phyloP scores from a whole-genome alignment of 2,329 filamentous ascomycete species.

The Fusarium palustre region DNA sequence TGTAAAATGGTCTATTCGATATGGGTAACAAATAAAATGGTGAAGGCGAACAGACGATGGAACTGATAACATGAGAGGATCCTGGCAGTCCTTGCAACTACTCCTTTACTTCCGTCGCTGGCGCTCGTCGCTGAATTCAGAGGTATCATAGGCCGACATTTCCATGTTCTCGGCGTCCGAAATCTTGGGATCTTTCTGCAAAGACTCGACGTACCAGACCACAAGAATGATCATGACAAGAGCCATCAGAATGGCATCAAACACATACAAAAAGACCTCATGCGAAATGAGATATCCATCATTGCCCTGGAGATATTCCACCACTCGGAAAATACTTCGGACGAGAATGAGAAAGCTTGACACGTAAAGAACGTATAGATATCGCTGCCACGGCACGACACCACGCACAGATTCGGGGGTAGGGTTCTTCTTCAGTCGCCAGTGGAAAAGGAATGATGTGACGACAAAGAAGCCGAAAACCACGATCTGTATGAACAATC shows the following conservation, averaged over 20 bases:
- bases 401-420: slow-evolving; percentile 3
- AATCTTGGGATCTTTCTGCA: not conserved
- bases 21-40: not conserved
- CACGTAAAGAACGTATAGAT: slow-evolving; percentile 14
- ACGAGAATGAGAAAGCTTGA: slow-evolving; percentile 20
- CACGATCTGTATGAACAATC: slow-evolving; percentile 6
- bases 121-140: not conserved
- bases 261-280: slow-evolving; percentile 9
- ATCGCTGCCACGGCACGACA: slow-evolving; percentile 1
- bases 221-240: slow-evolving; percentile 8
- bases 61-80: no score
- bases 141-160: not conserved
- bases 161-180: not conserved
- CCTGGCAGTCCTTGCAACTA: not conserved
- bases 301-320: slow-evolving; percentile 13
- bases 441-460: slow-evolving; percentile 14
- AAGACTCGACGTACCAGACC: slow-evolving; percentile 12
- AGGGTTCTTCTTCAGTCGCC: not conserved
- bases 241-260: slow-evolving; percentile 17
- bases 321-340: slow-evolving; percentile 12
- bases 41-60: not conserved
- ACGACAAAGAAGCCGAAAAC: slow-evolving; percentile 20
- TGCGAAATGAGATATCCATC: slow-evolving; percentile 12
- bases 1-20: not conserved
- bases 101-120: not conserved